Evolutionary conservation across 257 asterid species (phyloP).

Genomic region (Nicotiana benthamiana): DNA sequence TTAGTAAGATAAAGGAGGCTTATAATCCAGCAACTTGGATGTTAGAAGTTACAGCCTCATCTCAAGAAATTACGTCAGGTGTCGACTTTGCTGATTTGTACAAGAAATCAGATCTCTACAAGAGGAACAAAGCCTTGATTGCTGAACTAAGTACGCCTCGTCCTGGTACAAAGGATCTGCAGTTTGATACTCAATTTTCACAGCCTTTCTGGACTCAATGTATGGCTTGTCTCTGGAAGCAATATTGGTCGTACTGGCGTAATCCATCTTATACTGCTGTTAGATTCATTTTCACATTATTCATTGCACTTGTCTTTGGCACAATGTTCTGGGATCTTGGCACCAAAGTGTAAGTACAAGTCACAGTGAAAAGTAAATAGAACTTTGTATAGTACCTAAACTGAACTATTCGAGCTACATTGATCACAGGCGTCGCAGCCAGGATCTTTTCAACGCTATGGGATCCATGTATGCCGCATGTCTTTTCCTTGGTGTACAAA

Average conservation of each 20-base stretch:
- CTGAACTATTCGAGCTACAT: conserved; percentile 29
- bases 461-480: conserved; percentile 14
- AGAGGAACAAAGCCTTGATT: conserved; percentile 43
- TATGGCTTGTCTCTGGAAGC: conserved; percentile 51
- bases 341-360: conserved; percentile 28
- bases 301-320: conserved; percentile 36
- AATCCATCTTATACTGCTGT: conserved; percentile 44
- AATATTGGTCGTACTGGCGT: conserved; percentile 50
- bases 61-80: conserved; percentile 35
- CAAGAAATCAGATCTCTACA: conserved; percentile 40
- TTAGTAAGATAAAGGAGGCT: conserved; percentile 38
- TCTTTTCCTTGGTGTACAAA: conserved; percentile 13
- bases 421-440: background rate
- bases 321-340: conserved; percentile 57
- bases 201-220: conserved; percentile 41
- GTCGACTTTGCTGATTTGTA: conserved; percentile 31
- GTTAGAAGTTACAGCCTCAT: conserved; percentile 44
- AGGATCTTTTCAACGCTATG: conserved; percentile 10
- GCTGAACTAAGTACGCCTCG: conserved; percentile 34
- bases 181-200: conserved; percentile 28
- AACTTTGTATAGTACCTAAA: background rate
- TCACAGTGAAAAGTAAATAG: background rate
- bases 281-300: conserved; percentile 33
- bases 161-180: conserved; percentile 30
- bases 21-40: conserved; percentile 72